Base-by-base conservation (phyloP, 2,329 filamentous ascomycete genomes). In the Botrytis paeoniae region DNA sequence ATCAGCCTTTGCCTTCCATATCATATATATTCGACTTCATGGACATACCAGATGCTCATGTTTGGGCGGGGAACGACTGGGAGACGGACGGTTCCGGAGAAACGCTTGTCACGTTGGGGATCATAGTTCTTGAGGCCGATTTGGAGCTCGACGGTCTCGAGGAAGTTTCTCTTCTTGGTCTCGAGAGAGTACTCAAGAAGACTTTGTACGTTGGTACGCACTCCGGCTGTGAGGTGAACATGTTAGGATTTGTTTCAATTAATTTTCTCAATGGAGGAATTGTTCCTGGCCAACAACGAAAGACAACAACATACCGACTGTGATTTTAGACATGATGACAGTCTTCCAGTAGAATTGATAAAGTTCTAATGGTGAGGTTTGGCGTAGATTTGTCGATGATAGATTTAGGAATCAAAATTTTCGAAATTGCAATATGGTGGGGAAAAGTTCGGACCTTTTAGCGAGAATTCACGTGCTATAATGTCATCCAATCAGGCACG, bases 41-140 rank as follows among this genome's bases (percentile, higher is more conserved):
- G 68, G 78, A 83, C 86, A 78, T 85, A 90, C 88, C 92, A 97
- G 88, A 97, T 91, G 87, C 84, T 86, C 93, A 97, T 96, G 88
- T 91, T 91, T 84, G 94, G 96, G 84, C 94, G 94, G 81, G 95
- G 96, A 81, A 98, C 89, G 82, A 90, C 89, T 80, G 95, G 95
- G 82, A 98, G 93, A 88, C 92, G 94, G 89, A 99, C 93, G 85
- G 96, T 98, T 86, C 96, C 96, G 74, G 93, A 97, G 95, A 99
- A 99, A 97, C 95, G 95, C 95, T 99, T 99, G 89, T 99, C 96
- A 94, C 96, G 95, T 92, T 98, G 89, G 83, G 96, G 95, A 85
- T 99, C 93, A 89, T 97, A 97, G 92, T 97, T 97, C 93, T 97
- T 97, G 84, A 97, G 91, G 85, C 93, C 93, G 89, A 97, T 96